Percentiles rank a stretch among this genome's conserved stretches.
Evolutionary conservation across 345 rosid species (phyloP).

Genomic region (Acer yangbiense): DNA sequence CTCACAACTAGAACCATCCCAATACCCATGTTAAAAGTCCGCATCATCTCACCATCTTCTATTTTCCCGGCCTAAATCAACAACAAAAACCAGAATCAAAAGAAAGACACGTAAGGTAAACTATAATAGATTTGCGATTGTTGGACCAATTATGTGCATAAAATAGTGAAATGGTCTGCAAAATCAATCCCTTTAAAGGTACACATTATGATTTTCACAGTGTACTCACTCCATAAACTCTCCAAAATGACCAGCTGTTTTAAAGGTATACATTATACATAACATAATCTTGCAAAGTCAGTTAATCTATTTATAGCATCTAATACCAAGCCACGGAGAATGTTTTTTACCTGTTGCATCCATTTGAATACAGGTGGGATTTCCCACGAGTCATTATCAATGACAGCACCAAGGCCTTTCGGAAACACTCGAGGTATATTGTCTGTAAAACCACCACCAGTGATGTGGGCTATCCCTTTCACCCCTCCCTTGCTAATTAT

Average conservation of each 20-base stretch:
- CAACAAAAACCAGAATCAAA: neutral
- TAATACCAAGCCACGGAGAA: neutral
- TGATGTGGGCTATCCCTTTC: conserved; percentile 86
- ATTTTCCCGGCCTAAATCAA: conserved; percentile 64
- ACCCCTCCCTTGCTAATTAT: conserved; percentile 79
- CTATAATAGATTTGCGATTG: neutral
- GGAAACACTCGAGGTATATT: conserved; percentile 91
- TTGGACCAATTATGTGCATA: neutral
- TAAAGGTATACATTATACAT: too few relatives aligned
- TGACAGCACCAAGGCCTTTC: conserved; percentile 71
- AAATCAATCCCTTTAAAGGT: neutral
- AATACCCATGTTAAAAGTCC: conserved; percentile 91
- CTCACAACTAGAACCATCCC: conserved; percentile 84
- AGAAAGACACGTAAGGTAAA: neutral
- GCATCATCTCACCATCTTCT: conserved; percentile 83
- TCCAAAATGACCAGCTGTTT: neutral
- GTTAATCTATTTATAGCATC: neutral
- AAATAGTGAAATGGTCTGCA: neutral
- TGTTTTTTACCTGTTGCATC: conserved; percentile 75
- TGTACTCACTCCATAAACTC: neutral
- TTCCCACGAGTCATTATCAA: conserved; percentile 69
- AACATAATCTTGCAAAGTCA: neutral
- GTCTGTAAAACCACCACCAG: conserved; percentile 95
- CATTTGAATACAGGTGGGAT: conserved; percentile 75
- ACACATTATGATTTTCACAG: neutral